Percentiles rank a stretch among this genome's conserved stretches.
These are phyloP conservation scores for Suillus lakei DNA, from an alignment of 768 basidiomycete genomes.

Conservation along the genomic window DNA sequence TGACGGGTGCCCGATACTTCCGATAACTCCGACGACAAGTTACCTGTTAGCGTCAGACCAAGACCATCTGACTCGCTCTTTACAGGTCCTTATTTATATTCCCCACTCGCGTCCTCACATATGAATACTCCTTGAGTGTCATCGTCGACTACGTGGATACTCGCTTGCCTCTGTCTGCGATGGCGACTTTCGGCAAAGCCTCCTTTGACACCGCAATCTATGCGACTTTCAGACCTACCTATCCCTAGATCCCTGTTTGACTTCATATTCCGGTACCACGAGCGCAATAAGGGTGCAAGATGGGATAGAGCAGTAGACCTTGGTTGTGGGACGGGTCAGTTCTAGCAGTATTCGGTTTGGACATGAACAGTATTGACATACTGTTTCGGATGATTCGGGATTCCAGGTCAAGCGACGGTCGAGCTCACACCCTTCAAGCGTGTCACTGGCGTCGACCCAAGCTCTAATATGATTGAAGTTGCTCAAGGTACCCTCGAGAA, in stretches of 20 bases:
- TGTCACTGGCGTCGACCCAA: constrained; percentile 80
- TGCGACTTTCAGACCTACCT: constrained; percentile 72
- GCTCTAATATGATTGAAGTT: constrained; percentile 66
- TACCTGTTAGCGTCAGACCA: neutral
- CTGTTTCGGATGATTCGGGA: neutral
- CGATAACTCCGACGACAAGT: neutral
- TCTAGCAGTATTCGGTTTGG: neutral
- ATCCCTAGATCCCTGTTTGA: constrained; percentile 71
- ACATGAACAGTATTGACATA: neutral
- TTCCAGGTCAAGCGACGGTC: constrained; percentile 72
- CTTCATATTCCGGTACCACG: constrained; percentile 64
- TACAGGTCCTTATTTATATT: neutral
- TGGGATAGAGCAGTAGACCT: constrained; percentile 74
- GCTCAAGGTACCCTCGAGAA: constrained; percentile 40
- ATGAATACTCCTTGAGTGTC: neutral
- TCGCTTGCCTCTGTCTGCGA: constrained; percentile 29
- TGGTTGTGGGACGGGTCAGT: constrained; percentile 83
- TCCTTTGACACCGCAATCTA: constrained; percentile 73
- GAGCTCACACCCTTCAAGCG: constrained; percentile 58
- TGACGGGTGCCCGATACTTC: neutral
- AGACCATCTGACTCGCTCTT: constrained; percentile 5
- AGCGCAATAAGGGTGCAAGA: constrained; percentile 15
- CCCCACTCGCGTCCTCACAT: neutral
- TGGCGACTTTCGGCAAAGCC: constrained; percentile 78
- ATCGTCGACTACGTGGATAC: neutral